Evolutionary conservation across 1,284 basidiomycete genomes (phyloP).

Genomic region (Cryptococcus depauperatus): DNA sequence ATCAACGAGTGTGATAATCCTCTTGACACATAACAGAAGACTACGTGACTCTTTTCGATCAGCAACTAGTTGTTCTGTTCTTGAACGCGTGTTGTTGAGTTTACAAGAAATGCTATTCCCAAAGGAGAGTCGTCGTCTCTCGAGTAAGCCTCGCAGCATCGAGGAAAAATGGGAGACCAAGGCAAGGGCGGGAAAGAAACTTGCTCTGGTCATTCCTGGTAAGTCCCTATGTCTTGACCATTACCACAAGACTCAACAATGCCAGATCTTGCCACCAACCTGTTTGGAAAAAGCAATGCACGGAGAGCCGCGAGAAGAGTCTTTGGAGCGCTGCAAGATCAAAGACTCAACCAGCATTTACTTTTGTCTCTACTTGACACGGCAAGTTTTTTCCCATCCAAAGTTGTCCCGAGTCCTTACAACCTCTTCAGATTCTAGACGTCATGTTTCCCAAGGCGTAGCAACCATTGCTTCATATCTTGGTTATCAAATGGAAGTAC

Average conservation of each 20-base stretch:
- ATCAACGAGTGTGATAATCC: neutral
- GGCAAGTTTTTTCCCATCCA: constrained; percentile 46
- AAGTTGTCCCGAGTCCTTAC: neutral
- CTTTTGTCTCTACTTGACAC: constrained; percentile 80
- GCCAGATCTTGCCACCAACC: constrained; percentile 82
- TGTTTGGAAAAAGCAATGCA: constrained; percentile 91
- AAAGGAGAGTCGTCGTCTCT: constrained; percentile 60
- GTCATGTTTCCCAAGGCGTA: constrained; percentile 16
- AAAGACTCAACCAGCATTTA: constrained; percentile 84
- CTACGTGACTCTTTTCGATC: constrained; percentile 66
- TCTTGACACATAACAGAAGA: constrained; percentile 53
- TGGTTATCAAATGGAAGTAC: no score
- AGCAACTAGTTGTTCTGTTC: constrained; percentile 57
- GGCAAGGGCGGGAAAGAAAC: constrained; percentile 76
- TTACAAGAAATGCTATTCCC: constrained; percentile 76
- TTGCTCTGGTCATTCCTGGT: constrained; percentile 76
- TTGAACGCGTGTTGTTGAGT: constrained; percentile 58
- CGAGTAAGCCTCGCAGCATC: constrained; percentile 58
- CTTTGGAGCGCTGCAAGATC: constrained; percentile 86
- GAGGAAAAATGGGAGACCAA: constrained; percentile 72
- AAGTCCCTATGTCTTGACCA: constrained; percentile 18
- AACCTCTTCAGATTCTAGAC: constrained; percentile 10
- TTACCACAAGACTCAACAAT: neutral
- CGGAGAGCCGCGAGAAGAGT: constrained; percentile 80
- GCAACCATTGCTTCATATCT: no score